Conservation (phyloP, 1,284 basidiomycete genomes). For the Ustilago curta region DNA sequence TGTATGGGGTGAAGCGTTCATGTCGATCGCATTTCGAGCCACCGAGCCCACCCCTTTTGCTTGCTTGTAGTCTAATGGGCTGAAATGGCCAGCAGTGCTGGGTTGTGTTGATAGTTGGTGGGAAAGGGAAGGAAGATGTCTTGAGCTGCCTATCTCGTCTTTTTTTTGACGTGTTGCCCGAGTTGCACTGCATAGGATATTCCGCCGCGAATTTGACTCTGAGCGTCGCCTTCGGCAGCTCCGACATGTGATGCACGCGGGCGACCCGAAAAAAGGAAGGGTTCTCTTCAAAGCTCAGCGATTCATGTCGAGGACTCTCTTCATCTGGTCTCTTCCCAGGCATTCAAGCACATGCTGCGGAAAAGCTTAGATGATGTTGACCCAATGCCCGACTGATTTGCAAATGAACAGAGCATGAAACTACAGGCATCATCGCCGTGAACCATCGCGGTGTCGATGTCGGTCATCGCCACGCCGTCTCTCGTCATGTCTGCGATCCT, state of each 20-base stretch:
- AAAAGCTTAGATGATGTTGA: too few relatives aligned
- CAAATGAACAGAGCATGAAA: not conserved
- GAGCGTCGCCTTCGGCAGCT: too few relatives aligned
- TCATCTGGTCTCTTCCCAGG: too few relatives aligned
- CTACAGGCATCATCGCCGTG: slow-evolving; percentile 9
- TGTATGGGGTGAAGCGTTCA: slow-evolving; percentile 32
- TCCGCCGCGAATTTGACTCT: too few relatives aligned
- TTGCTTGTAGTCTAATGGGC: not conserved
- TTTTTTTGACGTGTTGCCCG: slow-evolving; percentile 4
- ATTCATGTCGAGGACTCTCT: too few relatives aligned
- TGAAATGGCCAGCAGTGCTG: not conserved
- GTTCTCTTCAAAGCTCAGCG: too few relatives aligned
- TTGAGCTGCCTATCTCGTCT: not conserved
- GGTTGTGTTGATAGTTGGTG: not conserved
- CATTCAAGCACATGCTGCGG: too few relatives aligned
- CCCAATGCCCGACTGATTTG: too few relatives aligned
- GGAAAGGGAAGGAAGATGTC: not conserved
- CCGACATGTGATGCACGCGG: too few relatives aligned
- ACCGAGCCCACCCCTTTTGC: not conserved
- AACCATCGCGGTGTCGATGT: slow-evolving; percentile 11
- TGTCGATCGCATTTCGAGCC: slow-evolving; percentile 34
- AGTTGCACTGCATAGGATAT: not conserved
- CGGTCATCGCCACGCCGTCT: slow-evolving; percentile 10
- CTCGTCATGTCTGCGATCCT: slow-evolving; percentile 9
- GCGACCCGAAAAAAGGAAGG: too few relatives aligned